phyloP scores from a whole-genome alignment of 257 asterid genomes.

The Cynanchum wilfordii region DNA sequence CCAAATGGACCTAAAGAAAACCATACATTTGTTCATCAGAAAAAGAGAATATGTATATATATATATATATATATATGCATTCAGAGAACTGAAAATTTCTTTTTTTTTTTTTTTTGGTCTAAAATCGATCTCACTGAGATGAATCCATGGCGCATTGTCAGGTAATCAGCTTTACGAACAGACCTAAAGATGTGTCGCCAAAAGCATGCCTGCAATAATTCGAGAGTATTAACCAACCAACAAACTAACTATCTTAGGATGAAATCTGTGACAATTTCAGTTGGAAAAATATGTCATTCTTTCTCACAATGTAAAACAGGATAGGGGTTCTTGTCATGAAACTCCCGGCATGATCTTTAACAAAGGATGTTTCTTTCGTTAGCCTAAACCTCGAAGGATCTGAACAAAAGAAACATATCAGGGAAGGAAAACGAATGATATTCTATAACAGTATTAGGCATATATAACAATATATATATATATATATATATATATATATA shows the following conservation, averaged over 20 bases:
- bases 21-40: not conserved
- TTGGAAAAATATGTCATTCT: not conserved
- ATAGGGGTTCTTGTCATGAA: constrained; percentile 59
- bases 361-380: constrained; percentile 90
- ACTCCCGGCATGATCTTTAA: constrained; percentile 55
- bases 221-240: constrained; percentile 4
- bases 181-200: constrained; percentile 74
- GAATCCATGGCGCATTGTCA: constrained; percentile 86
- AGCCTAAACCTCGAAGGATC: constrained; percentile 87
- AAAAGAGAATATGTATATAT: not conserved
- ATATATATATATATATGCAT: not conserved
- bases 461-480: not conserved
- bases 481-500: too few species aligned
- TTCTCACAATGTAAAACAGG: constrained; percentile 69
- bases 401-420: constrained; percentile 13
- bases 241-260: not conserved
- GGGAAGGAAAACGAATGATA: too few species aligned
- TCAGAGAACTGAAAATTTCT: not conserved
- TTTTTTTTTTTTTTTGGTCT: not conserved
- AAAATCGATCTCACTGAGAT: constrained; percentile 54
- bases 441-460: too few species aligned
- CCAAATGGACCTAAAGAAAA: constrained; percentile 71
- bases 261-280: constrained; percentile 2
- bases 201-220: constrained; percentile 58
- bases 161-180: constrained; percentile 77